Percentiles rank a stretch among this genome's conserved stretches.
Evolutionary conservation across 768 basidiomycete species (phyloP).

Genomic region (Flagelloscypha sp.): DNA sequence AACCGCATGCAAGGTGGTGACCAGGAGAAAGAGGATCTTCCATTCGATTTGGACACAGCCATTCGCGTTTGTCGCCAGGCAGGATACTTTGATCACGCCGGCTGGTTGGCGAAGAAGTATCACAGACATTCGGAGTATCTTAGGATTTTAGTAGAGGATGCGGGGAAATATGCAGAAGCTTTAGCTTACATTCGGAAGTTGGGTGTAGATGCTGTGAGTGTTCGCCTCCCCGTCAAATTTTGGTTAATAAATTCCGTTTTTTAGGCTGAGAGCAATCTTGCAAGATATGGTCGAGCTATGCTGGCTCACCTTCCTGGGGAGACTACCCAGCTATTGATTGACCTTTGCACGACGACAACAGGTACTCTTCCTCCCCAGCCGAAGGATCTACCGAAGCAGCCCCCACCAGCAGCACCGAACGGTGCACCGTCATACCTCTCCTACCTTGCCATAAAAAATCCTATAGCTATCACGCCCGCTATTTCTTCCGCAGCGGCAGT

Average conservation of each 20-base stretch:
- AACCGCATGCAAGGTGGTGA: constrained; percentile 17
- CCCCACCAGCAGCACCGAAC: constrained; percentile 21
- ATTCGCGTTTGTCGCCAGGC: constrained; percentile 96
- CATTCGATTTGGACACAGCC: constrained; percentile 95
- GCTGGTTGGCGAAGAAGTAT: constrained; percentile 88
- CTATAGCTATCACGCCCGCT: no score
- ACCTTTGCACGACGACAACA: constrained; percentile 71
- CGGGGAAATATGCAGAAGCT: constrained; percentile 73
- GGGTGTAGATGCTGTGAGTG: constrained; percentile 69
- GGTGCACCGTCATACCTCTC: constrained; percentile 62
- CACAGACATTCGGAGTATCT: constrained; percentile 89
- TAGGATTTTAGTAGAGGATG: constrained; percentile 90
- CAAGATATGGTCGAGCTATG: constrained; percentile 82
- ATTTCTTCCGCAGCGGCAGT: constrained; percentile 3
- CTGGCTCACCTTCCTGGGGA: constrained; percentile 76
- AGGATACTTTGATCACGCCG: constrained; percentile 91
- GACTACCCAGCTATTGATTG: constrained; percentile 86
- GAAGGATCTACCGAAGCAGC: constrained; percentile 24
- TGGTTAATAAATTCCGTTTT: constrained; percentile 1
- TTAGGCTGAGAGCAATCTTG: constrained; percentile 80
- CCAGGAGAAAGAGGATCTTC: constrained; percentile 58
- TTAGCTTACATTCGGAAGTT: constrained; percentile 71
- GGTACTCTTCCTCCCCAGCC: constrained; percentile 35
- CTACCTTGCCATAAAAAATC: constrained; percentile 73
- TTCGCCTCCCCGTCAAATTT: constrained; percentile 3